Percentiles rank a stretch among this genome's conserved stretches.
Conservation (phyloP, 2,329 filamentous ascomycete species). For the Onygena corvina region DNA sequence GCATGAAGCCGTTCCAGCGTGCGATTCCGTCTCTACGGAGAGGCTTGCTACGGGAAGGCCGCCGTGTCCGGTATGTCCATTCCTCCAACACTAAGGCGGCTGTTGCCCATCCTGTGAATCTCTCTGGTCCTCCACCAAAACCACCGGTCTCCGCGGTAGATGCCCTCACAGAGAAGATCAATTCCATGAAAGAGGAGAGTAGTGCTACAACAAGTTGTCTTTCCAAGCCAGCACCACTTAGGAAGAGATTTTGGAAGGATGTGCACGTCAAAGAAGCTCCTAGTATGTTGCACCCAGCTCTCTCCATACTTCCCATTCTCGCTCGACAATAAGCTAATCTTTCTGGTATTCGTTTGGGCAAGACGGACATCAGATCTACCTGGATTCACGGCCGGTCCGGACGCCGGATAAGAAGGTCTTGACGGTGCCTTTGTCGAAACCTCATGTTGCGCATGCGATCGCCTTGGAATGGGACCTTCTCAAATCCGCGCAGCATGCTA, state of each 20-base stretch:
- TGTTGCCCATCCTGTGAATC: slow-evolving; percentile 46
- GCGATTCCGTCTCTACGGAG: not conserved
- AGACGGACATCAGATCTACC: slow-evolving; percentile 46
- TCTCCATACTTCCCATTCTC: not conserved
- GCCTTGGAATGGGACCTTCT: slow-evolving; percentile 90
- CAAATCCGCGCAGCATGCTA: slow-evolving; percentile 66
- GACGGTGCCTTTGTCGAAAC: slow-evolving; percentile 60
- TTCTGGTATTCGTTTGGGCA: no score
- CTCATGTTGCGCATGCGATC: slow-evolving; percentile 69
- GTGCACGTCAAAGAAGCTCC: slow-evolving; percentile 57
- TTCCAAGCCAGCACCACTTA: slow-evolving; percentile 37
- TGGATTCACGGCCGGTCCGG: slow-evolving; percentile 69
- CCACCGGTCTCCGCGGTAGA: slow-evolving; percentile 36
- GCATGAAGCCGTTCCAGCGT: slow-evolving; percentile 1
- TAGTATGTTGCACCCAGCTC: slow-evolving; percentile 35
- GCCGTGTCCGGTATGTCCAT: slow-evolving; percentile 24
- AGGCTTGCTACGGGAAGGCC: slow-evolving; percentile 3
- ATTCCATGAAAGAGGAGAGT: slow-evolving; percentile 34
- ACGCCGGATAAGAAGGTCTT: slow-evolving; percentile 63
- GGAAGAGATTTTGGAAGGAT: slow-evolving; percentile 80
- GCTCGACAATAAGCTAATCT: no score
- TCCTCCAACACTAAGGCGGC: slow-evolving; percentile 33
- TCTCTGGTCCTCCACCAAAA: slow-evolving; percentile 48
- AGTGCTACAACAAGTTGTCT: slow-evolving; percentile 24
- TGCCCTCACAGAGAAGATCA: slow-evolving; percentile 40